Percentiles rank a stretch among this genome's conserved stretches.
Evolutionary conservation across 805 yeast genomes (phyloP).

Genomic region (Wickerhamiella nectarea): DNA sequence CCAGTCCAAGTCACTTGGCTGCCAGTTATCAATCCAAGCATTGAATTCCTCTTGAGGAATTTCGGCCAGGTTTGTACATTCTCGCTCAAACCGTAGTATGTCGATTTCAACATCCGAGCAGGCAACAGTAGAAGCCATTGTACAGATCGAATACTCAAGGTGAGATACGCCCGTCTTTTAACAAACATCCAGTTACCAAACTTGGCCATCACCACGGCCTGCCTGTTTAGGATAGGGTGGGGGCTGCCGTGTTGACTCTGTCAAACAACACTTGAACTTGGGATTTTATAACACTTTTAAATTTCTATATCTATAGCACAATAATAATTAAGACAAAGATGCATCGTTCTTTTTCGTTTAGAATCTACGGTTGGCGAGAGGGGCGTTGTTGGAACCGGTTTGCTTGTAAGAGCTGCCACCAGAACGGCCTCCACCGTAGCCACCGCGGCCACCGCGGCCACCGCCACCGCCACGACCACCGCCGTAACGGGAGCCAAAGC

Average conservation of each 20-base stretch:
- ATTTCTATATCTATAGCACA: too few relatives aligned
- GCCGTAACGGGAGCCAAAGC: constrained; percentile 28
- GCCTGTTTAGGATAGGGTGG: too few relatives aligned
- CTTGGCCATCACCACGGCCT: too few relatives aligned
- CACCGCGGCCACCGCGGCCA: constrained; percentile 33
- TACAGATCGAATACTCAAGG: too few relatives aligned
- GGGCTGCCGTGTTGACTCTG: too few relatives aligned
- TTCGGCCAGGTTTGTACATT: not conserved
- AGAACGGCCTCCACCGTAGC: constrained; percentile 22
- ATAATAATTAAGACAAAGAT: too few relatives aligned
- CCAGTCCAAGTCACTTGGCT: not conserved
- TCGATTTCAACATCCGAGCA: not conserved
- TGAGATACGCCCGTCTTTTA: too few relatives aligned
- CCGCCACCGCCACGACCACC: constrained; percentile 26
- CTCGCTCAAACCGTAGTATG: not conserved
- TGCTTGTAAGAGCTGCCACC: constrained; percentile 18
- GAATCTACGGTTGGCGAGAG: constrained; percentile 28
- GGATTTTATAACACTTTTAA: too few relatives aligned
- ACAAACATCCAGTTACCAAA: not conserved
- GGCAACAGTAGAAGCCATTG: not conserved
- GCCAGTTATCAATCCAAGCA: not conserved
- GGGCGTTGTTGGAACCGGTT: constrained; percentile 31
- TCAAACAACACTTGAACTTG: too few relatives aligned
- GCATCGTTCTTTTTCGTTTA: constrained; percentile 11
- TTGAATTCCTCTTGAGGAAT: not conserved